Evolutionary conservation across 2,329 filamentous ascomycete genomes (phyloP).

Genomic region (Cladobotryum protrusum): DNA sequence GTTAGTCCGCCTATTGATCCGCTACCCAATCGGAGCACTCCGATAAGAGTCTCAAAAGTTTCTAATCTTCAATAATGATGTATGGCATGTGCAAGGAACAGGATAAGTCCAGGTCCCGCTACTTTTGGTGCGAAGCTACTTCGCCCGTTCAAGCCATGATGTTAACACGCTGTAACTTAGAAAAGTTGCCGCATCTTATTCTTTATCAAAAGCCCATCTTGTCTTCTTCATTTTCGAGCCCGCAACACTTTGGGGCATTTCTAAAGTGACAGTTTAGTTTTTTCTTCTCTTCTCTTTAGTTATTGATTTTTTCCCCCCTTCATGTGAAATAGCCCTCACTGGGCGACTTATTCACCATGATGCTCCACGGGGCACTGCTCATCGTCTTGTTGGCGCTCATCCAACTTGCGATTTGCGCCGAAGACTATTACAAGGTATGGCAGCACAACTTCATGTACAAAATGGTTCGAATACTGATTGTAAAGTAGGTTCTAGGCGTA

Average conservation of each 20-base stretch:
- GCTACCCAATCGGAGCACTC: conserved; percentile 14
- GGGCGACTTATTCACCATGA: conserved; percentile 37
- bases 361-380: conserved; percentile 44
- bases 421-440: conserved; percentile 75
- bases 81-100: conserved; percentile 9
- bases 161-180: conserved; percentile 32
- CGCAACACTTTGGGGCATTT: conserved; percentile 3
- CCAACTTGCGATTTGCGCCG: conserved; percentile 50
- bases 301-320: neutral
- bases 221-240: conserved; percentile 6
- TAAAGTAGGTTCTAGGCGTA: conserved; percentile 65
- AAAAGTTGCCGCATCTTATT: conserved; percentile 4
- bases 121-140: neutral
- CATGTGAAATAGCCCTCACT: conserved; percentile 4
- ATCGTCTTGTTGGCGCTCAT: conserved; percentile 47
- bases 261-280: neutral
- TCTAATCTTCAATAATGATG: neutral
- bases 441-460: neutral
- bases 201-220: conserved; percentile 3
- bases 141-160: conserved; percentile 10
- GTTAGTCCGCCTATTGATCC: conserved; percentile 11
- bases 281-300: neutral
- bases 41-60: conserved; percentile 17
- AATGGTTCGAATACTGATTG: conserved; percentile 2
- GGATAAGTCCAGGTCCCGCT: conserved; percentile 14